phyloP scores from a whole-genome alignment of 805 yeast genomes.

The Metschnikowia bowlesiae region DNA sequence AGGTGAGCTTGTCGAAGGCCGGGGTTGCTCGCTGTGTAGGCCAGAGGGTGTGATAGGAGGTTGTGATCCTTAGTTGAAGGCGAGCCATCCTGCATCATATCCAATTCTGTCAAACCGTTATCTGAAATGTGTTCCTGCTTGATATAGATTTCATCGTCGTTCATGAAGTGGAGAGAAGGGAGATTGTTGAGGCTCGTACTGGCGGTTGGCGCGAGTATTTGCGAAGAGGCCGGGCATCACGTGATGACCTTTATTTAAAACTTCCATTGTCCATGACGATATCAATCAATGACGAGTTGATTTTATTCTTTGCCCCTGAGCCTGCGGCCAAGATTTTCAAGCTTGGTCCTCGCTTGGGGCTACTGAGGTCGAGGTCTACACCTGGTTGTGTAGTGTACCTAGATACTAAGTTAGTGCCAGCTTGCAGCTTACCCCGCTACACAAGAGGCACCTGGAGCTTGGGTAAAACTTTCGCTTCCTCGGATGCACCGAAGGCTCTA shows the following conservation, averaged over 20 bases:
- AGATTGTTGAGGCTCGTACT: neutral
- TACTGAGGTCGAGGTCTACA: neutral
- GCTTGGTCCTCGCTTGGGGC: neutral
- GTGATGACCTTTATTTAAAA: neutral
- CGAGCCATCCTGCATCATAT: neutral
- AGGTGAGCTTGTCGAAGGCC: neutral
- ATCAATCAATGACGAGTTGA: neutral
- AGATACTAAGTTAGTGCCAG: neutral
- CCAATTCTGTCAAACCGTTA: neutral
- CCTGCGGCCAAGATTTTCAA: neutral
- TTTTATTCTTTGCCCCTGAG: neutral
- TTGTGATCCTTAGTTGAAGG: neutral
- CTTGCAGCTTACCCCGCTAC: neutral
- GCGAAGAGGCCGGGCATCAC: neutral
- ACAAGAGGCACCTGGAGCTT: neutral
- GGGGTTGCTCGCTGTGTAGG: neutral
- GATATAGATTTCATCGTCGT: conserved; percentile 2
- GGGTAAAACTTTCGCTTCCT: neutral
- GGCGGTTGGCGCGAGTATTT: conserved; percentile 1
- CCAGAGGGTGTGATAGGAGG: neutral
- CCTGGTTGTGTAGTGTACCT: neutral
- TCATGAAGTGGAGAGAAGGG: conserved; percentile 2
- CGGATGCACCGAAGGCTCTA: neutral
- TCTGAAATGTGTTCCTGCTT: neutral
- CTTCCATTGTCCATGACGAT: neutral